phyloP scores from a whole-genome alignment of 2,329 filamentous ascomycete genomes.

The Alternaria hordeiaustralica region DNA sequence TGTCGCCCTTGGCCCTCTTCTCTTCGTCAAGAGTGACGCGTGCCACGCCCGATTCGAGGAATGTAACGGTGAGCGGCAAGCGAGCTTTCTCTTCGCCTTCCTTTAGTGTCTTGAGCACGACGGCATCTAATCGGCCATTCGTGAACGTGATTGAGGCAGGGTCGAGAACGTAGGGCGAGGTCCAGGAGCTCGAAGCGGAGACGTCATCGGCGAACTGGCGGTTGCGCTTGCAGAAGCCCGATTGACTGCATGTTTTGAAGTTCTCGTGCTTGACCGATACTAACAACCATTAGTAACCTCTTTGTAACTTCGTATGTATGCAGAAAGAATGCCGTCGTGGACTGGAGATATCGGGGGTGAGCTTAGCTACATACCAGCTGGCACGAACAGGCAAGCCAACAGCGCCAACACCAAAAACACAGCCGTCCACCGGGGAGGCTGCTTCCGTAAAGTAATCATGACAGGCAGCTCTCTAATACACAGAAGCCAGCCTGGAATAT shows the following conservation, averaged over 20 bases:
- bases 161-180: slow-evolving; percentile 79
- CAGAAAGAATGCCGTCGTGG: not conserved
- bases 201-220: slow-evolving; percentile 85
- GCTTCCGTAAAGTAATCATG: slow-evolving; percentile 35
- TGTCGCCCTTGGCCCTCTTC: slow-evolving; percentile 84
- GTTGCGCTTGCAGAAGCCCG: slow-evolving; percentile 97
- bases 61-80: slow-evolving; percentile 83
- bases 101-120: slow-evolving; percentile 79
- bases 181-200: slow-evolving; percentile 71
- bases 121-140: slow-evolving; percentile 79
- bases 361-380: slow-evolving; percentile 44
- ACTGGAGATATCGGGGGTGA: not conserved
- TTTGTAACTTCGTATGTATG: not conserved
- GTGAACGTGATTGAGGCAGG: slow-evolving; percentile 76
- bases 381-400: slow-evolving; percentile 44
- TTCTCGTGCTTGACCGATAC: slow-evolving; percentile 91
- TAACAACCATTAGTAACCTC: slow-evolving; percentile 45
- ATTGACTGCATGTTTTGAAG: slow-evolving; percentile 96
- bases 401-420: slow-evolving; percentile 41
- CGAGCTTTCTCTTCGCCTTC: slow-evolving; percentile 71
- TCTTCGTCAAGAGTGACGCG: slow-evolving; percentile 92
- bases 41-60: slow-evolving; percentile 87
- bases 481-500: slow-evolving; percentile 27
- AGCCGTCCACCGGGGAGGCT: slow-evolving; percentile 67
- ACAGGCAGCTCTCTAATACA: slow-evolving; percentile 28